A percentile compares a stretch with the other conserved stretches of the same genome.
Evolutionary conservation across 441 rosid genomes (phyloP).

Genomic region (Pelargonium fulgidum): DNA sequence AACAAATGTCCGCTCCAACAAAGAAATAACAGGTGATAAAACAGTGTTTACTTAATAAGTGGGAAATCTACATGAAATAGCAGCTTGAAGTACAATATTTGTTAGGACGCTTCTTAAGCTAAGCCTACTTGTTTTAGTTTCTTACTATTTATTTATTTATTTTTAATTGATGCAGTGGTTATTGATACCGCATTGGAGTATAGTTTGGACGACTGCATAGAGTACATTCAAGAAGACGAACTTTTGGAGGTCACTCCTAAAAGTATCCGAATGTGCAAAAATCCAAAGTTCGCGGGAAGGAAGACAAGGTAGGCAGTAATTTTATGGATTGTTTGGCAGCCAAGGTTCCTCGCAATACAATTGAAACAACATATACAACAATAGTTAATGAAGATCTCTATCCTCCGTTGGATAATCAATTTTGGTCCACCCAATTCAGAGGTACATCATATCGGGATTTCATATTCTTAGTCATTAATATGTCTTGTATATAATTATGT

Average conservation of each 20-base stretch:
- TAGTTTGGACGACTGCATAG: conserved; percentile 93
- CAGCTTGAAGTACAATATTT: not conserved
- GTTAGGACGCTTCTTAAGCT: no score
- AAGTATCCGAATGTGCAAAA: conserved; percentile 83
- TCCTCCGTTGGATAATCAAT: not conserved
- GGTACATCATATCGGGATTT: not conserved
- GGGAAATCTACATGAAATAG: not conserved
- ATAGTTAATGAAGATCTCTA: not conserved
- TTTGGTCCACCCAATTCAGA: not conserved
- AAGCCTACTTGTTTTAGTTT: not conserved
- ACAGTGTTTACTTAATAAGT: conserved; percentile 7
- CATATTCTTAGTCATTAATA: not conserved
- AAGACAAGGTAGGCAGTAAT: conserved; percentile 41
- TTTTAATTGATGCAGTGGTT: conserved; percentile 46
- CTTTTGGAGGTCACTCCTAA: conserved; percentile 81
- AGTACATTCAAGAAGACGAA: conserved; percentile 95
- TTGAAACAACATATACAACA: not conserved
- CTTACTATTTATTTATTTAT: not conserved
- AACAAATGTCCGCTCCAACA: conserved; percentile 83
- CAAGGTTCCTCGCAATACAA: conserved; percentile 12
- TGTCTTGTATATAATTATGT: not conserved
- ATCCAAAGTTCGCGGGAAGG: conserved; percentile 51
- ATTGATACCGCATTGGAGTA: conserved; percentile 78
- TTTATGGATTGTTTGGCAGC: not conserved
- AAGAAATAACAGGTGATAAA: conserved; percentile 65